Percentiles rank a stretch among this genome's conserved stretches.
These are phyloP conservation scores for Trichophyton verrucosum DNA, from an alignment of 2,329 filamentous ascomycete genomes.

Conservation along the genomic window DNA sequence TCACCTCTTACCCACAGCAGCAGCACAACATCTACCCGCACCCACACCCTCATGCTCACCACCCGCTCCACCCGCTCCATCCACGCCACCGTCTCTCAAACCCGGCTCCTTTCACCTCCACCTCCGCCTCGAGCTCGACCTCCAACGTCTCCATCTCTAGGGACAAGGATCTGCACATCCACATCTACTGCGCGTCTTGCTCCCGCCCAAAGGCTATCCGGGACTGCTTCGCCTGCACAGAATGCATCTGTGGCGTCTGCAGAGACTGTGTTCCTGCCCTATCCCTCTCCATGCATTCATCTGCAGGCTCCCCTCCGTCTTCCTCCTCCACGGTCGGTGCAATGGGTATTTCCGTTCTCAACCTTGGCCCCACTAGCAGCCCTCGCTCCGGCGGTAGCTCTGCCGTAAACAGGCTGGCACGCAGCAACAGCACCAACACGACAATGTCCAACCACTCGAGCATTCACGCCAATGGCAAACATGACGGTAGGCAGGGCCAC, in stretches of 20 bases:
- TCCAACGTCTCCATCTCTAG: neutral
- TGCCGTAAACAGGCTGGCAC: neutral
- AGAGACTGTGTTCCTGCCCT: conserved; percentile 57
- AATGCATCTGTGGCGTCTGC: conserved; percentile 91
- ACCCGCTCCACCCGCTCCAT: conserved; percentile 23
- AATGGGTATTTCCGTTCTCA: conserved; percentile 24
- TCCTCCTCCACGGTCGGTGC: conserved; percentile 16
- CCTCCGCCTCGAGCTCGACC: neutral
- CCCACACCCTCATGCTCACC: conserved; percentile 14
- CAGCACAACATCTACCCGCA: conserved; percentile 14
- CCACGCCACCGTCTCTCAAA: conserved; percentile 33
- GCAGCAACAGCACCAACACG: neutral
- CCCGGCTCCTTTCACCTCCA: conserved; percentile 41
- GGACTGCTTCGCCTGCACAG: conserved; percentile 85
- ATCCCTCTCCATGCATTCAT: conserved; percentile 22
- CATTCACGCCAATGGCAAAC: conserved; percentile 17
- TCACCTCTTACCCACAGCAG: conserved; percentile 1
- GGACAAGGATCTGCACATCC: conserved; percentile 32
- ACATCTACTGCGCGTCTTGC: conserved; percentile 89
- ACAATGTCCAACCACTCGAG: conserved; percentile 1
- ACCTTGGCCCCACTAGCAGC: conserved; percentile 25
- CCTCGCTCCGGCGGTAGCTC: conserved; percentile 11
- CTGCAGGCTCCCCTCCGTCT: neutral
- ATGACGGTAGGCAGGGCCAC: conserved; percentile 18
- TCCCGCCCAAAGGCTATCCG: conserved; percentile 62